Evolutionary conservation across 306 rosid genomes (phyloP).

Genomic region (Nissolia schottii): DNA sequence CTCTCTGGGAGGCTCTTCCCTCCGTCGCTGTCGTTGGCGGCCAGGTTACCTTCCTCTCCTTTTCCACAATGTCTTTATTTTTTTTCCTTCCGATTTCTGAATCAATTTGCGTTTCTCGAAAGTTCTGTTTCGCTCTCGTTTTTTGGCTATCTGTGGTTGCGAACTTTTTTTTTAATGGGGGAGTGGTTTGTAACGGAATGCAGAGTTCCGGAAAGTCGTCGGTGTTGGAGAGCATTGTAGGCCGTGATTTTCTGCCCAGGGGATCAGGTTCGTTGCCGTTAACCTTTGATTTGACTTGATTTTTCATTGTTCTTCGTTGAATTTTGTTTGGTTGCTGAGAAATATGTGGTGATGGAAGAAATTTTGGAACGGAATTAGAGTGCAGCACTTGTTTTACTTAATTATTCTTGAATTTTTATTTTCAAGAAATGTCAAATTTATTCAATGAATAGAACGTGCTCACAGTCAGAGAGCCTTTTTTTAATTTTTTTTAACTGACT

Average conservation of each 20-base stretch:
- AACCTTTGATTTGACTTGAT: not conserved
- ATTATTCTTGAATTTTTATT: not conserved
- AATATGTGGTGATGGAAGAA: not conserved
- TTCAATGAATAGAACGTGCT: too few species aligned
- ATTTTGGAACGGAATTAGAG: not conserved
- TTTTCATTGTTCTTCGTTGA: not conserved
- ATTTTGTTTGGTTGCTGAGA: constrained; percentile 14
- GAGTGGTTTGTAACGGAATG: not conserved
- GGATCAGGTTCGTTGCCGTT: constrained; percentile 58
- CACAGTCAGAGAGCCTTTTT: too few species aligned
- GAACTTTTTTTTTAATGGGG: not conserved
- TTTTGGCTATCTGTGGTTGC: not conserved
- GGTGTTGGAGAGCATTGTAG: constrained; percentile 77
- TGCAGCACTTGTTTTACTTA: not conserved
- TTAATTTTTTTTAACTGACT: not conserved
- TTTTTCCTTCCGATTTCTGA: not conserved
- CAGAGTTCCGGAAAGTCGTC: constrained; percentile 87
- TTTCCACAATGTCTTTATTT: not conserved
- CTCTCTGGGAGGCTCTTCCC: constrained; percentile 87
- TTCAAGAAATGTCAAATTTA: not conserved
- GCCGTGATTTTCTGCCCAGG: constrained; percentile 86
- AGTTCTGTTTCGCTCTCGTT: not conserved
- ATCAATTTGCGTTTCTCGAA: not conserved
- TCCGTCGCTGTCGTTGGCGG: constrained; percentile 94
- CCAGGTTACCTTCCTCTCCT: constrained; percentile 50